Base-by-base conservation (phyloP, 2,329 filamentous ascomycete species). In the Lecanicillium sp. region DNA sequence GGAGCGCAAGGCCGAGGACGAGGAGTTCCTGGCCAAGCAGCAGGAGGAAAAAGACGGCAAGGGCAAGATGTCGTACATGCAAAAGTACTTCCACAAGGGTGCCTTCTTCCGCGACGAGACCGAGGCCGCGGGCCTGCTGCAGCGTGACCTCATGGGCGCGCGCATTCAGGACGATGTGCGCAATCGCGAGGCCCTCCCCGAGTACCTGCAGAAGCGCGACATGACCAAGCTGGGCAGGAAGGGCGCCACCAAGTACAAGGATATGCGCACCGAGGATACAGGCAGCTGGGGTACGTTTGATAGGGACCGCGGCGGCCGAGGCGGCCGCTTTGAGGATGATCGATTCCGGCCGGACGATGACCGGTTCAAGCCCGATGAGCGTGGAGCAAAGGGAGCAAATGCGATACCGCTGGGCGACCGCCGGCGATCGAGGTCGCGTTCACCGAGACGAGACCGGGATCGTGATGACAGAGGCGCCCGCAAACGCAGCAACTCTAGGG, bases 61-160 rank as follows among this genome's bases (percentile, higher is more conserved):
- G 44, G 87, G 87, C 38, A 84, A 90, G 62, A 87, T 92, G 72
- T 76, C 76, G 2, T 96, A 80, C 59, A 87, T 97, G 84, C 89
- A 96, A 56, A 88, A 89, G 57, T 98, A 97, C 66, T 89, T 87
- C 62, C 92, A 98, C 71, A 90, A 89, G 65, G 92, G 92, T 35
- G 92, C 92, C 13, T 98, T 97, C 67, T 97, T 87, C 68, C 84
- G 84, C 49, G 87, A 89, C 37, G 85, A 94, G 51, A 73, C 81
- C 37, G 78, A 81, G 49, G 79, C 78, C 13, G 79, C 85, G 46
- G 86, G 87, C 1, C 68, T 96, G 33, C 80, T 85, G 46, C 75
- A 81, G 55, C 73, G 92, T 33, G 86, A 96, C 55, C 72, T 96
- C 47, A 94, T 94, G 78, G 89, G 89, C 12, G 77, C 82, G 3